A percentile compares a stretch with the other conserved stretches of the same genome.
Evolutionary conservation across 23 red algal genomes (phyloP).

Genomic region (Gracilaria vermiculophylla): DNA sequence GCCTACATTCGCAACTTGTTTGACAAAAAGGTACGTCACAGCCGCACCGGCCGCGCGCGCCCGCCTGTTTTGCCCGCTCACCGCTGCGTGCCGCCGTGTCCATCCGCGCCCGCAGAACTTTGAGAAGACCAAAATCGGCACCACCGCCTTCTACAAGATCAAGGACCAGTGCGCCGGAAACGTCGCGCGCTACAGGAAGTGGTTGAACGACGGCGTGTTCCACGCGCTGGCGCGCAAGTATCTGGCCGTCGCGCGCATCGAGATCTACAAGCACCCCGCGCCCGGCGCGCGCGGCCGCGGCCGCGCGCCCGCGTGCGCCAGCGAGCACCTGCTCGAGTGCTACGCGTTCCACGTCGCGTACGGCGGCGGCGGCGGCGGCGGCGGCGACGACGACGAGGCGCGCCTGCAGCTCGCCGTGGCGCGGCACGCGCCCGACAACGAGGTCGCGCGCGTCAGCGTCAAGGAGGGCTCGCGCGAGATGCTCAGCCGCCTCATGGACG

Average conservation of each 20-base stretch:
- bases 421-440: not conserved
- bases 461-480: slow-evolving; percentile 19
- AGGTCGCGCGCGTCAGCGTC: not conserved
- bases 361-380: too few relatives aligned
- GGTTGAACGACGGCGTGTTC: slow-evolving; percentile 50
- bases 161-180: not conserved
- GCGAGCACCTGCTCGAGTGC: slow-evolving; percentile 24
- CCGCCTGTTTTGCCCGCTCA: not conserved
- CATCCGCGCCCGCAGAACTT: not conserved
- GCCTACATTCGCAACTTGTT: slow-evolving; percentile 67
- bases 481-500: not conserved
- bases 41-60: not conserved
- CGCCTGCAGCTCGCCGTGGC: not conserved
- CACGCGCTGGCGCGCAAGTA: slow-evolving; percentile 43
- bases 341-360: slow-evolving; percentile 58
- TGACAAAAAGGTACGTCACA: not conserved
- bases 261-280: not conserved
- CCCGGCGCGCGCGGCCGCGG: not conserved
- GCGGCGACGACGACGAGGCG: too few relatives aligned
- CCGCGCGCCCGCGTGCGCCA: not conserved
- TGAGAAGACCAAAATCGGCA: not conserved
- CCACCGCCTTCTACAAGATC: not conserved
- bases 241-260: slow-evolving; percentile 19
- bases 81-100: not conserved
- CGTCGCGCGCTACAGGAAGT: not conserved